Evolutionary conservation across 768 basidiomycete species (phyloP).

Genomic region (Pholiota molesta): DNA sequence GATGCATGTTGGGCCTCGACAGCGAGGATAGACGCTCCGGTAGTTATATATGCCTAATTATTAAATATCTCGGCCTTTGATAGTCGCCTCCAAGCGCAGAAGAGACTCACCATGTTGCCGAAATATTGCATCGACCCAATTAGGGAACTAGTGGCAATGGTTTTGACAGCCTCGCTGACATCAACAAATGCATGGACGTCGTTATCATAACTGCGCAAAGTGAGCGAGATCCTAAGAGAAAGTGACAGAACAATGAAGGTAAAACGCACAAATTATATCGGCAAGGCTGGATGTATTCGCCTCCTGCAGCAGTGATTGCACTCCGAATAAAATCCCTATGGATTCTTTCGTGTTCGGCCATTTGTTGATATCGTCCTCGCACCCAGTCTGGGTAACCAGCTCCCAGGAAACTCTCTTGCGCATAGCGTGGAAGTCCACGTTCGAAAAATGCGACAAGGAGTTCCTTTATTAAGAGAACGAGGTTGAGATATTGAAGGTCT

Average conservation of each 20-base stretch:
- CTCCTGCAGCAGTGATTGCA: conserved; percentile 41
- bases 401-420: conserved; percentile 43
- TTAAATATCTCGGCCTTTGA: neutral
- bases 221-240: neutral
- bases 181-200: conserved; percentile 51
- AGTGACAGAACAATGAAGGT: neutral
- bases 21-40: conserved; percentile 60
- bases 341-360: conserved; percentile 52
- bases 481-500: conserved; percentile 44
- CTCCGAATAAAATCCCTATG: conserved; percentile 45
- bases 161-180: conserved; percentile 55
- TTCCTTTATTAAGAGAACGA: conserved; percentile 51
- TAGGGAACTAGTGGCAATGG: conserved; percentile 59
- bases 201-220: conserved; percentile 36
- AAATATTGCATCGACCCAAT: conserved; percentile 56
- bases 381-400: conserved; percentile 54
- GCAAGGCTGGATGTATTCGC: conserved; percentile 51
- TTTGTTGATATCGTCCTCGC: conserved; percentile 52
- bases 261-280: conserved; percentile 58
- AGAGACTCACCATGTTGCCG: conserved; percentile 36
- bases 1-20: conserved; percentile 67
- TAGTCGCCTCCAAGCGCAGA: neutral
- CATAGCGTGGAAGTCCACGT: conserved; percentile 46
- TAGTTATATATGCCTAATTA: conserved; percentile 43
- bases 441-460: conserved; percentile 50